Evolutionary conservation across 805 yeast genomes (phyloP).

Genomic region (Scheffersomyces ergatensis): DNA sequence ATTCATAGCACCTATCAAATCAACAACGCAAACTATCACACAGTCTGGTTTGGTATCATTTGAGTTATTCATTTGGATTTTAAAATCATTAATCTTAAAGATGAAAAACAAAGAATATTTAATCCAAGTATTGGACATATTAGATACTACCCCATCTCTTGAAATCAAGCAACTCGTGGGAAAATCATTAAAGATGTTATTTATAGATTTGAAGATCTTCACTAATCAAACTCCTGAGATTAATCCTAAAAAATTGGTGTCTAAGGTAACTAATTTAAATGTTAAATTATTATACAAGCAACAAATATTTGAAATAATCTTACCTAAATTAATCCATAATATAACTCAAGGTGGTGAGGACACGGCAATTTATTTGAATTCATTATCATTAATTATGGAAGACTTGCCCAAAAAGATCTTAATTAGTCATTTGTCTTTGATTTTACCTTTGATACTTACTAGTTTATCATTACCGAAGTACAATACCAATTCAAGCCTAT

Average conservation of each 20-base stretch:
- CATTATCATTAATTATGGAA: slow-evolving; percentile 66
- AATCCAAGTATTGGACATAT: slow-evolving; percentile 10
- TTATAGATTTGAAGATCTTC: slow-evolving; percentile 65
- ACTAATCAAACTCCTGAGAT: slow-evolving; percentile 36
- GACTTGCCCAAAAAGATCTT: slow-evolving; percentile 64
- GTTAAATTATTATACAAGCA: slow-evolving; percentile 77
- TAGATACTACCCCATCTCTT: neutral
- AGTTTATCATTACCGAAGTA: slow-evolving; percentile 46
- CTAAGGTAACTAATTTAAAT: slow-evolving; percentile 52
- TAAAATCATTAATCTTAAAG: slow-evolving; percentile 66
- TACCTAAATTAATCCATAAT: slow-evolving; percentile 53
- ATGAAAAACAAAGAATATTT: slow-evolving; percentile 39
- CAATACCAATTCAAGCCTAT: slow-evolving; percentile 39
- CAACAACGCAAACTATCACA: neutral
- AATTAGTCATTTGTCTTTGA: slow-evolving; percentile 56
- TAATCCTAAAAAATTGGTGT: slow-evolving; percentile 28
- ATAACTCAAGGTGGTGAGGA: slow-evolving; percentile 19
- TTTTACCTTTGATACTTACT: slow-evolving; percentile 72
- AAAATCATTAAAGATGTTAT: slow-evolving; percentile 58
- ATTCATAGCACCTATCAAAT: neutral
- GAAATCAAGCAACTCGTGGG: slow-evolving; percentile 29
- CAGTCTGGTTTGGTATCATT: slow-evolving; percentile 17
- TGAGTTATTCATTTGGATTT: slow-evolving; percentile 66
- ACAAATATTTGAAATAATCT: slow-evolving; percentile 59
- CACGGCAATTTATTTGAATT: slow-evolving; percentile 56